Evolutionary conservation across 495 filamentous ascomycete species (phyloP), one percentile per base, ranked within the genome.

Genomic region (Penicillium ucsense): DNA sequence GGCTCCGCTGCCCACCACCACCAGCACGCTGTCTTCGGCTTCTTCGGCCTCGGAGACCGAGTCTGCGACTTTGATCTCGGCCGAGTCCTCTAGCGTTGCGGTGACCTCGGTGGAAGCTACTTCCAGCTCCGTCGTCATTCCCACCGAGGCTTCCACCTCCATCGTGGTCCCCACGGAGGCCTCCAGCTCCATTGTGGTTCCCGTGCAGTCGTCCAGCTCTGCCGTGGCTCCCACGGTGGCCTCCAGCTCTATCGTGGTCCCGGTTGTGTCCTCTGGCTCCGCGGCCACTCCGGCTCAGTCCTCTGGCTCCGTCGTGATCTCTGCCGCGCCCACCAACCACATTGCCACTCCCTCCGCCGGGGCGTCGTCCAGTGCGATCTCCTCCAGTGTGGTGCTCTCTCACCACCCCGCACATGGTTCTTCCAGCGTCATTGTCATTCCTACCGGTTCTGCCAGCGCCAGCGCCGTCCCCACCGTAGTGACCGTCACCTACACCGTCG

Each of bases 401-500:
- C 34, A 46, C 45, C 31, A 32, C 46, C 39, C 39, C 8, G 29
- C 35, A 4, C 35, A 11, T 11, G 40, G 36, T 34, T 35, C 43
- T 31, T 31, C 43, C n/a, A 31, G 41, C 39, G 48, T 38, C 33
- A 38, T 51, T 11, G 41, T 40, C 3, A 29, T 47, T 10, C 40
- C 45, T 29, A 45, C 49, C n/a, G 37, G 41, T 5, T 37, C 30
- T 30, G 43, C 38, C 31, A 37, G 48, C 27, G 8, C 56, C 31
- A 37, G 47, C 20, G 12, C 41, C 44, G 37, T 11, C 8, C 11
- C 60, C 40, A 54, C 57, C 35, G 48, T 78, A 56, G 64, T 76
- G 45, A 75, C 69, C 47, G 56, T 84, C 11, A 77, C 72, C 31
- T 92, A 82, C 75, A 81, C 73, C 27, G 75, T 75, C 36, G 74